Conservation (phyloP, 2,329 filamentous ascomycete genomes). For the Ceratocystiopsis sp. region DNA sequence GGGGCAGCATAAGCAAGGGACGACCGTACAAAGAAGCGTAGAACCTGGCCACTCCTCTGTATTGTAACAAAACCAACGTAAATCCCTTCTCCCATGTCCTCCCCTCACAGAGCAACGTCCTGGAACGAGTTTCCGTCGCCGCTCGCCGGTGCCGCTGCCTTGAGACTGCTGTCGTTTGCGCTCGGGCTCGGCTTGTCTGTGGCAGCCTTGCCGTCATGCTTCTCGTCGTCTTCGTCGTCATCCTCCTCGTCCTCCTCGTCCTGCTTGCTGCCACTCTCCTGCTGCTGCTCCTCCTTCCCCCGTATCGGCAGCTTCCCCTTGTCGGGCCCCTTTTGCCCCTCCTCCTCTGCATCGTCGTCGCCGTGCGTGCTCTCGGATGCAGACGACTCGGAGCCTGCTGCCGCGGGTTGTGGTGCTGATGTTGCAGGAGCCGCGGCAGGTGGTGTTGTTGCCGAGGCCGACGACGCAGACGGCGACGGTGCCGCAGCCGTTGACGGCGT, state of each 20-base stretch:
- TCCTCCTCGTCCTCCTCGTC: constrained; percentile 11
- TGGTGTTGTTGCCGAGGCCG: neutral
- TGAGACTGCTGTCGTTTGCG: constrained; percentile 5
- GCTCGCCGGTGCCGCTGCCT: constrained; percentile 19
- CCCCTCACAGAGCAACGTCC: constrained; percentile 37
- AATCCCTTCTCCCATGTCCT: neutral
- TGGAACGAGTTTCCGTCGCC: constrained; percentile 44
- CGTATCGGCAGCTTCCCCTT: constrained; percentile 41
- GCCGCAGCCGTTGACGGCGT: neutral
- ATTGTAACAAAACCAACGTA: too few relatives aligned
- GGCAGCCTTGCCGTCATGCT: constrained; percentile 16
- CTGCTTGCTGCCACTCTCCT: constrained; percentile 4
- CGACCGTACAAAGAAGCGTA: too few relatives aligned
- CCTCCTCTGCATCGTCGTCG: too few relatives aligned
- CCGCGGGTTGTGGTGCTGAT: too few relatives aligned
- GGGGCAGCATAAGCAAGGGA: too few relatives aligned
- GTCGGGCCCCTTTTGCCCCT: constrained; percentile 13
- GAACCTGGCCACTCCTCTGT: too few relatives aligned
- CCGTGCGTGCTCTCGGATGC: too few relatives aligned
- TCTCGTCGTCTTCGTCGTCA: constrained; percentile 17
- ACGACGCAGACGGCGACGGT: neutral
- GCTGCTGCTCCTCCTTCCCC: constrained; percentile 32
- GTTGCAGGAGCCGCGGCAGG: too few relatives aligned
- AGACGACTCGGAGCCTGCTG: too few relatives aligned
- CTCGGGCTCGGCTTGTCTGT: constrained; percentile 1